phyloP scores from a whole-genome alignment of 192 early-diverging fungal species.

The Coemansia guatemalensis region DNA sequence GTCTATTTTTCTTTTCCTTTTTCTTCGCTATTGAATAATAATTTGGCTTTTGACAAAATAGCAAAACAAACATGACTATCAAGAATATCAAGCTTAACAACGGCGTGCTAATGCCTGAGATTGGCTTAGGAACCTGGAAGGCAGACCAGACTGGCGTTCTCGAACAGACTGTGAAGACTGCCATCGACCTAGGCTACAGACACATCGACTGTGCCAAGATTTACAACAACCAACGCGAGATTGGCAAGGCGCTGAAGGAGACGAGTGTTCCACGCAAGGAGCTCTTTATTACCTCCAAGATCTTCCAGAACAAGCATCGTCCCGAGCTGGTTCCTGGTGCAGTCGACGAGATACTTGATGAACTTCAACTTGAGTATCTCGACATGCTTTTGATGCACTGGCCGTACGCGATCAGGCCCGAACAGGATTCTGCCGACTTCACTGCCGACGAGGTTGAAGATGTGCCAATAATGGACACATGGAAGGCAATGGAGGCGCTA shows the following conservation, averaged over 20 bases:
- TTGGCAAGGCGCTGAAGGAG: constrained; percentile 72
- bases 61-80: constrained; percentile 14
- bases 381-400: constrained; percentile 88
- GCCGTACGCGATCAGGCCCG: constrained; percentile 65
- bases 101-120: constrained; percentile 61
- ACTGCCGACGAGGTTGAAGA: constrained; percentile 43
- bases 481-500: constrained; percentile 79
- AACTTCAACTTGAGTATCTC: constrained; percentile 72
- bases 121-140: constrained; percentile 69
- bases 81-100: constrained; percentile 60
- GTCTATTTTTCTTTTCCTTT: not conserved
- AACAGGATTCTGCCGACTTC: constrained; percentile 24
- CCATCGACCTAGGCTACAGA: constrained; percentile 67
- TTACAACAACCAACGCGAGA: constrained; percentile 78
- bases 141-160: constrained; percentile 56
- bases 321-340: constrained; percentile 63
- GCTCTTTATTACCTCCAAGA: constrained; percentile 78
- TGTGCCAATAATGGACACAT: constrained; percentile 70
- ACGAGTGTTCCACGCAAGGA: constrained; percentile 64
- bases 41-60: too few relatives aligned
- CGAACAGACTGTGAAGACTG: constrained; percentile 59
- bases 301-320: constrained; percentile 67
- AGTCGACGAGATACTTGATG: constrained; percentile 62
- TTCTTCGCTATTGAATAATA: too few relatives aligned
- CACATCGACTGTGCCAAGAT: constrained; percentile 69